Percentiles rank a stretch among this genome's conserved stretches.
These are phyloP conservation scores for Malus fusca DNA, from an alignment of 306 rosid species.

Conservation along the genomic window DNA sequence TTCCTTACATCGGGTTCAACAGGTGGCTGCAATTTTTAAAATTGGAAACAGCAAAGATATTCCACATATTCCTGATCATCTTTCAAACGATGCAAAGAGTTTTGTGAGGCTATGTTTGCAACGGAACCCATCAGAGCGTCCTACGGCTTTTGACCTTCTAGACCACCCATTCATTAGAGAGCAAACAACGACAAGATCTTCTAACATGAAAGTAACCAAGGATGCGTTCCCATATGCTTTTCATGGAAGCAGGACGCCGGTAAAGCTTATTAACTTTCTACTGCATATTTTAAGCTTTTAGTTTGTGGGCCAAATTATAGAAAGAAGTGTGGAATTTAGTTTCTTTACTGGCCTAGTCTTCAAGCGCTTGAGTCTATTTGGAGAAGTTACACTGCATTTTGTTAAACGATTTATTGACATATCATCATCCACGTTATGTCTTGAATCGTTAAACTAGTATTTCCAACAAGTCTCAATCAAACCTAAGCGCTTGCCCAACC, in stretches of 20 bases:
- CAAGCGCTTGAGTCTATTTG: not conserved
- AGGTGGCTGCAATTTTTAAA: conserved; percentile 98
- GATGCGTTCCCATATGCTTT: conserved; percentile 60
- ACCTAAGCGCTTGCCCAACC: not conserved
- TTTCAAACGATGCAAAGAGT: conserved; percentile 72
- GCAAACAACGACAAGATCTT: conserved; percentile 53
- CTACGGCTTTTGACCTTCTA: conserved; percentile 55
- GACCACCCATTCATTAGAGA: conserved; percentile 85
- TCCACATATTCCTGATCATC: conserved; percentile 90
- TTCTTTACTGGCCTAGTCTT: too few species aligned
- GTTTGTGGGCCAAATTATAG: not conserved
- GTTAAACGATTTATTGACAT: not conserved
- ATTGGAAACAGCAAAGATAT: conserved; percentile 96
- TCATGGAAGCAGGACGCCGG: conserved; percentile 91
- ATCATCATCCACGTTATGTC: not conserved
- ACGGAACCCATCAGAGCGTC: conserved; percentile 76
- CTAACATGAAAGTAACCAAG: conserved; percentile 52
- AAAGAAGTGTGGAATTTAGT: not conserved
- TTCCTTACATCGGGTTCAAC: conserved; percentile 28
- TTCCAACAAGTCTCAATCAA: not conserved
- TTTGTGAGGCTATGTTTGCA: conserved; percentile 78
- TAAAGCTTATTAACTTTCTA: conserved; percentile 30
- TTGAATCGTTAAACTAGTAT: not conserved
- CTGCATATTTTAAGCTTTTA: not conserved
- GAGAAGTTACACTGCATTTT: not conserved